A percentile compares a stretch with the other conserved stretches of the same genome.
phyloP scores from a whole-genome alignment of 2,329 filamentous ascomycete species.

The Plenodomus tracheiphilus region DNA sequence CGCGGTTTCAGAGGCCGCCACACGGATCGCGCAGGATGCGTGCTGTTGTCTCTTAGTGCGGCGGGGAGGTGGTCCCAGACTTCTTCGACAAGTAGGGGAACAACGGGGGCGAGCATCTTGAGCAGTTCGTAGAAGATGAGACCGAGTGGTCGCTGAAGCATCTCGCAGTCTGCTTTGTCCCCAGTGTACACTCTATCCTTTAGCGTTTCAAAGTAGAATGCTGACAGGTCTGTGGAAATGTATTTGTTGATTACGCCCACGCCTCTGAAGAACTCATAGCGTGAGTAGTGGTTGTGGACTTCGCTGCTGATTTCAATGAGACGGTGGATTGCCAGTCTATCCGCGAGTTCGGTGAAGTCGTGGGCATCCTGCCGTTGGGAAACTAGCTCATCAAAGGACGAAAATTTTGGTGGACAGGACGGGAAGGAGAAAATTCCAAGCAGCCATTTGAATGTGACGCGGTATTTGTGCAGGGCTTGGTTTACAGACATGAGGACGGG shows the following conservation, averaged over 20 bases:
- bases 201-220: slow-evolving; percentile 89
- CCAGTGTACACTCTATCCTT: slow-evolving; percentile 94
- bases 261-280: slow-evolving; percentile 82
- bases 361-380: slow-evolving; percentile 7
- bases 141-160: slow-evolving; percentile 60
- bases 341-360: slow-evolving; percentile 25
- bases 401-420: slow-evolving; percentile 34
- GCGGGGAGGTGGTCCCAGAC: slow-evolving; percentile 77
- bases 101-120: slow-evolving; percentile 78
- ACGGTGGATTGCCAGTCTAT: slow-evolving; percentile 75
- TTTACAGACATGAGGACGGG: slow-evolving; percentile 77
- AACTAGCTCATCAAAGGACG: slow-evolving; percentile 25
- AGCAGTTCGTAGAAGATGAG: slow-evolving; percentile 72
- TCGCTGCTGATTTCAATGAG: slow-evolving; percentile 66
- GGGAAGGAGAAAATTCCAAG: slow-evolving; percentile 65
- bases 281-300: slow-evolving; percentile 67
- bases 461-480: slow-evolving; percentile 78
- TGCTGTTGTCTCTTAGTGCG: slow-evolving; percentile 55
- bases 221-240: slow-evolving; percentile 80
- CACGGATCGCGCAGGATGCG: slow-evolving; percentile 28
- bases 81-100: slow-evolving; percentile 84
- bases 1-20: slow-evolving; percentile 27
- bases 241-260: slow-evolving; percentile 76
- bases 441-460: slow-evolving; percentile 87
- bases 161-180: slow-evolving; percentile 63